These are phyloP conservation scores for sweet orange (Citrus sinensis) DNA, from an alignment of 345 rosid genomes.

Conservation along the genomic window DNA sequence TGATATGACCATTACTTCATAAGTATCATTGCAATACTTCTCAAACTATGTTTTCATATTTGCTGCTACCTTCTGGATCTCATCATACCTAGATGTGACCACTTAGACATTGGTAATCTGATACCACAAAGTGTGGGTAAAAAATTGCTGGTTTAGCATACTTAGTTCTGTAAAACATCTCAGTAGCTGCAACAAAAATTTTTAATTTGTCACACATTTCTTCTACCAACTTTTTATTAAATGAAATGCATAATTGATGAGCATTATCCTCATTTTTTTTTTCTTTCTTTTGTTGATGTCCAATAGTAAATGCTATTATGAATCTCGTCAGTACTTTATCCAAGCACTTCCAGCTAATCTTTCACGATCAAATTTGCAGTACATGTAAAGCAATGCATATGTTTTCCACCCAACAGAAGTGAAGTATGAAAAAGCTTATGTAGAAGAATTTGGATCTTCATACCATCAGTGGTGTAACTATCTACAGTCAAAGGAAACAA, in stretches of 20 bases:
- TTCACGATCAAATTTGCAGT: neutral
- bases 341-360: neutral
- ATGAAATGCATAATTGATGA: neutral
- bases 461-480: neutral
- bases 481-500: neutral
- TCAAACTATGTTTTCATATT: slow-evolving; percentile 1
- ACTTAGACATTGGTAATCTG: neutral
- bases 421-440: neutral
- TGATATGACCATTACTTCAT: neutral
- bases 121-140: neutral
- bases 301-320: neutral
- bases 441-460: neutral
- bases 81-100: neutral
- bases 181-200: neutral
- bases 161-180: neutral
- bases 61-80: neutral
- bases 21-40: neutral
- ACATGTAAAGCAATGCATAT: neutral
- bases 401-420: neutral
- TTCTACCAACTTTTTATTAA: neutral
- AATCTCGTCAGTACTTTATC: neutral
- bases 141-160: neutral
- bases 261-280: neutral
- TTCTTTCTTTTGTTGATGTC: neutral
- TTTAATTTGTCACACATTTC: slow-evolving; percentile 3